A percentile compares a stretch with the other conserved stretches of the same genome.
Evolutionary conservation across 2,329 filamentous ascomycete species (phyloP).

Genomic region (Chrysoporthe cubensis): DNA sequence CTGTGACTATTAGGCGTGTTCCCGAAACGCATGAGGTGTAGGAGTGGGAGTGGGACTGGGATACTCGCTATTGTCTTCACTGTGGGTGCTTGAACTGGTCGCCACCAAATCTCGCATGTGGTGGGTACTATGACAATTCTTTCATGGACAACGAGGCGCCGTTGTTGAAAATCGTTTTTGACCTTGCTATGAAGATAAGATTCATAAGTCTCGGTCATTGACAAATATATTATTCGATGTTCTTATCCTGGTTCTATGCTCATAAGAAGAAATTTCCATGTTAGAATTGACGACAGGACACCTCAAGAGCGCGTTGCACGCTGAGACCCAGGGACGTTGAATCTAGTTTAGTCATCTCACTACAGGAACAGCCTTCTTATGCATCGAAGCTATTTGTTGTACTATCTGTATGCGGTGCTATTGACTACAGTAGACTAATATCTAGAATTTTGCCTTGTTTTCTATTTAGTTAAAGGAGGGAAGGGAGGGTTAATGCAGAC

Average conservation of each 20-base stretch:
- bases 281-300: neutral
- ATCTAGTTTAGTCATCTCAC: neutral
- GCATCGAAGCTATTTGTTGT: no score
- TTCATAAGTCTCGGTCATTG: neutral
- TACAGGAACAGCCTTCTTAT: neutral
- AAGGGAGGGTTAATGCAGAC: neutral
- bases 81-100: neutral
- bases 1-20: neutral
- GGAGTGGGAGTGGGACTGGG: no score
- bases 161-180: no score
- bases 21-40: neutral
- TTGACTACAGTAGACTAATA: no score
- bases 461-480: neutral
- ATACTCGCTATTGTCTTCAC: neutral
- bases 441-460: no score
- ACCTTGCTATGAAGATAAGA: neutral
- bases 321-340: neutral
- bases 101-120: neutral
- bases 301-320: neutral
- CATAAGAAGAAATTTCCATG: neutral
- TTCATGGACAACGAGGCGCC: no score
- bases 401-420: no score
- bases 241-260: neutral
- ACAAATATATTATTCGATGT: neutral
- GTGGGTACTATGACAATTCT: neutral